Conservation (phyloP, 768 basidiomycete species). For the Piloderma croceum region DNA sequence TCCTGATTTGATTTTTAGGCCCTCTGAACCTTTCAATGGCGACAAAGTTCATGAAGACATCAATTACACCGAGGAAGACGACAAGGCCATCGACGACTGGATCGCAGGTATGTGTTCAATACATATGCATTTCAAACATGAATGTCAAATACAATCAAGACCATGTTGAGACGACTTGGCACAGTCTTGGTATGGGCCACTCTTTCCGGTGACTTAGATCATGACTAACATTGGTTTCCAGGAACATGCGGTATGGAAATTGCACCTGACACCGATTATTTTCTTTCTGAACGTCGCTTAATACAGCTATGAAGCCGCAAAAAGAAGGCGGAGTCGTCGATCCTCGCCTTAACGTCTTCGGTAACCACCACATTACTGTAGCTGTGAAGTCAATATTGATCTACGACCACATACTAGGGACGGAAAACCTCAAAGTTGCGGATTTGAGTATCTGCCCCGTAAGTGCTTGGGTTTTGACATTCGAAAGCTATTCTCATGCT, state of each 20-base stretch:
- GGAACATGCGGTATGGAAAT: constrained; percentile 39
- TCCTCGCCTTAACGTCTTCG: constrained; percentile 56
- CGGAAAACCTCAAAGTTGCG: constrained; percentile 59
- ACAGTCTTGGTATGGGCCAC: constrained; percentile 47
- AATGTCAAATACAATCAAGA: too few relatives aligned
- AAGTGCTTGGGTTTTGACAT: constrained; percentile 17
- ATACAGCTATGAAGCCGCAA: constrained; percentile 59
- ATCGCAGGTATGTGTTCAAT: constrained; percentile 35
- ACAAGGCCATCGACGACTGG: constrained; percentile 70
- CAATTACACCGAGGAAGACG: constrained; percentile 62
- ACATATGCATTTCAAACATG: too few relatives aligned
- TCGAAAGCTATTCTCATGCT: constrained; percentile 2
- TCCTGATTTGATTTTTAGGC: constrained; percentile 22
- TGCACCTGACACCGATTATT: neutral
- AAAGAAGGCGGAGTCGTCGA: constrained; percentile 65
- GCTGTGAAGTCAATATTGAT: neutral
- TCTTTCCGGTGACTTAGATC: neutral
- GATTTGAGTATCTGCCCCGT: constrained; percentile 72
- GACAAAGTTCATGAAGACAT: constrained; percentile 58
- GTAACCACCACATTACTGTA: constrained; percentile 10
- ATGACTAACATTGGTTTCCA: constrained; percentile 8
- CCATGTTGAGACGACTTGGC: constrained; percentile 77
- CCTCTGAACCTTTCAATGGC: constrained; percentile 48
- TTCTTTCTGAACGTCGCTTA: neutral
- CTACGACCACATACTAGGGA: constrained; percentile 33